Evolutionary conservation across 768 basidiomycete genomes (phyloP).

Genomic region (Termitomyces sp.): DNA sequence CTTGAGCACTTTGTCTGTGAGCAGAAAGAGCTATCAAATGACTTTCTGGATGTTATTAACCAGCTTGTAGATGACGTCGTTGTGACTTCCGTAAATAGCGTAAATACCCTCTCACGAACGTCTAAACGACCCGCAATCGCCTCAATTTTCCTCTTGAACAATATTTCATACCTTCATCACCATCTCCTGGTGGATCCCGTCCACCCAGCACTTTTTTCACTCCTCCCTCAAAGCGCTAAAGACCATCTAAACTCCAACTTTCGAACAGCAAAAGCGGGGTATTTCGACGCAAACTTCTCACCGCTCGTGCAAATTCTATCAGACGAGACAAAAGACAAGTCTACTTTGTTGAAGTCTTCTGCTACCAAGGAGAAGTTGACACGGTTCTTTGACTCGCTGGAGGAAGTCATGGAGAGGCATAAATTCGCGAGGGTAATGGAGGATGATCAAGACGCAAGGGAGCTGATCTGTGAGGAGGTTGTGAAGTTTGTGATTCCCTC

Average conservation of each 20-base stretch:
- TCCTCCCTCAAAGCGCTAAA: slow-evolving; percentile 57
- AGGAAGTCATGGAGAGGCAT: slow-evolving; percentile 77
- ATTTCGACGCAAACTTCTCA: slow-evolving; percentile 80
- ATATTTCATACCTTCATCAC: slow-evolving; percentile 62
- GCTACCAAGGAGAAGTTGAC: slow-evolving; percentile 80
- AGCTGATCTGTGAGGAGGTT: slow-evolving; percentile 63
- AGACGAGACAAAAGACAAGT: slow-evolving; percentile 57
- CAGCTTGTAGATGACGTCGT: slow-evolving; percentile 62
- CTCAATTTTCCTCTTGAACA: slow-evolving; percentile 78
- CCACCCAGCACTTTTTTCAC: slow-evolving; percentile 35
- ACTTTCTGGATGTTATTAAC: neutral
- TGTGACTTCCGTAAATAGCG: slow-evolving; percentile 50
- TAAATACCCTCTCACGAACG: slow-evolving; percentile 58
- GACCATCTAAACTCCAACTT: slow-evolving; percentile 64
- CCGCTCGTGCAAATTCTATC: slow-evolving; percentile 66
- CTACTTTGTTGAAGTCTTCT: slow-evolving; percentile 25
- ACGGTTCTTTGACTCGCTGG: slow-evolving; percentile 73
- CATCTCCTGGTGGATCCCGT: slow-evolving; percentile 49
- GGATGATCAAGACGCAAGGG: slow-evolving; percentile 59
- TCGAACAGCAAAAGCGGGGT: slow-evolving; percentile 77
- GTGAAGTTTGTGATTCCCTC: slow-evolving; percentile 72
- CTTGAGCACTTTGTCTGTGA: slow-evolving; percentile 73
- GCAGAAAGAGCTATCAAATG: slow-evolving; percentile 21
- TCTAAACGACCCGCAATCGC: slow-evolving; percentile 59
- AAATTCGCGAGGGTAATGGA: slow-evolving; percentile 61